Base-by-base conservation (phyloP, 2,329 filamentous ascomycete species). In the Cadophora sp. region DNA sequence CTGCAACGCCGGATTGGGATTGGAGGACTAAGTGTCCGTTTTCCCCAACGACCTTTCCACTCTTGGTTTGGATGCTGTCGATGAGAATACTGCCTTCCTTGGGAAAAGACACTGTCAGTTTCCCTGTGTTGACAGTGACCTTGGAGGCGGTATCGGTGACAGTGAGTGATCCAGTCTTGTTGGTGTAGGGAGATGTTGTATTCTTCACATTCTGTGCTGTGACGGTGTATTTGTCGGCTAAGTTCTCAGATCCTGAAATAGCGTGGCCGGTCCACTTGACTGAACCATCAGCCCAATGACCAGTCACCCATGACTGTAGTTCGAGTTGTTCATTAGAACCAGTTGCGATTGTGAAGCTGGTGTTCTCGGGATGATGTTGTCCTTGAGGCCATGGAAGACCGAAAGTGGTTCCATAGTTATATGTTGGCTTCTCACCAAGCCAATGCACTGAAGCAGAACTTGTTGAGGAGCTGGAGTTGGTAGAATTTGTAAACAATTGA, bases 181-280 rank as follows among this genome's bases (percentile, higher is more conserved):
- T 58, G 18, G 36, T 55, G 14, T 43, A 41, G 1, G 50, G 47
- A 30, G 48, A 33, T 45, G 47, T 51, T 1, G 47, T 53, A 27
- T 33, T 27, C 56, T 22, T 53, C 36, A 24, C 13, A 22, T 47
- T 16, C 9, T 56, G 47, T 7, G 36, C 64, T 70, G 20, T 78
- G 48, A 85, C 76, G 0, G 77, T 81, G 71, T 86, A 86, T 20
- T 79, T 78, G 2, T 81, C 79, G 3, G 78, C 73, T 1, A 80
- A 73, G 0, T 70, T 72, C 1, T 81, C 80, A 0, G 80, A 80
- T 5, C 78, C 81, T 14, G 81, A 75, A 51, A 89, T 78, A 0
- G 86, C 85, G 71, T 89, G 87, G 0, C 81, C 86, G 2, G 84
- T 87, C 87, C 87, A 89, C 72, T 88, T 89, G 62, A 88, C 79